These are phyloP conservation scores for Euphorbia celastroides DNA, from an alignment of 441 rosid species.

Conservation along the genomic window DNA sequence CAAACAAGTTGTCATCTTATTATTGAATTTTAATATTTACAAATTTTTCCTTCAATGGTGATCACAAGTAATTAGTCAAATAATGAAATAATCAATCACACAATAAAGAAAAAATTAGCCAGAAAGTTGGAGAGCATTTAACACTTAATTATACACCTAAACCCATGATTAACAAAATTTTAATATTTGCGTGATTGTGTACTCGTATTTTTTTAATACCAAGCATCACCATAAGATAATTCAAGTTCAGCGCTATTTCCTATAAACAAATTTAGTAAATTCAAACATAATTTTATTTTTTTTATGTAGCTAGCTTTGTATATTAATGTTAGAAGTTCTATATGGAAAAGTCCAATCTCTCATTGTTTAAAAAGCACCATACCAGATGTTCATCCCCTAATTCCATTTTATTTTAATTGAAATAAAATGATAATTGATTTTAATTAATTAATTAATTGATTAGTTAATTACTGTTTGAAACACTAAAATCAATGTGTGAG, in stretches of 20 bases:
- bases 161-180: background rate
- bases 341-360: background rate
- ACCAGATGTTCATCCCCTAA: slow-evolving; percentile 24
- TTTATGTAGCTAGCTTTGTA: no score
- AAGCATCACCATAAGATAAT: no score
- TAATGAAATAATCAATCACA: background rate
- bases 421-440: no score
- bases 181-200: background rate
- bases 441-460: no score
- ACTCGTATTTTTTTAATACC: no score
- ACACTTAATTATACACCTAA: slow-evolving; percentile 4
- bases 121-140: slow-evolving; percentile 18
- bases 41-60: background rate
- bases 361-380: slow-evolving; percentile 10
- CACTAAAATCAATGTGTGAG: slow-evolving; percentile 17
- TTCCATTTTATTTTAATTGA: slow-evolving; percentile 12
- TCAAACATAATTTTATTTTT: no score
- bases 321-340: background rate
- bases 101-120: slow-evolving; percentile 11
- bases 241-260: no score
- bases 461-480: slow-evolving; percentile 13
- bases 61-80: background rate
- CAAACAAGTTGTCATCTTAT: slow-evolving; percentile 7
- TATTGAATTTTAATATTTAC: background rate
- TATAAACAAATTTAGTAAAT: no score